Percentiles rank a stretch among this genome's conserved stretches.
phyloP scores from a whole-genome alignment of 495 filamentous ascomycete genomes.

The Daldinia childiae region DNA sequence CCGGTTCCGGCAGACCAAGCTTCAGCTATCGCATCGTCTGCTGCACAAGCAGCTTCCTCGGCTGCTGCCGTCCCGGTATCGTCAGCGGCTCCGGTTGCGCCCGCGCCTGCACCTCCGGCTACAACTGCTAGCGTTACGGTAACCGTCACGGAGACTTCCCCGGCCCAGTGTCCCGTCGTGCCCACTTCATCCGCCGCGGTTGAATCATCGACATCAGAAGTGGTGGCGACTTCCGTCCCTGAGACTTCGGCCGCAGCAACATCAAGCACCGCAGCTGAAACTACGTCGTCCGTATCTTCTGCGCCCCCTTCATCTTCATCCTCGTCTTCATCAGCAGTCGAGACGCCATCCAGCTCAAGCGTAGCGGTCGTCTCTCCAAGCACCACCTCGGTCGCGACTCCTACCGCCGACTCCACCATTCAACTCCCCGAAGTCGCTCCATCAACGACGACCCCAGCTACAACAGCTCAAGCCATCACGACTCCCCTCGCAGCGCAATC shows the following conservation, averaged over 20 bases:
- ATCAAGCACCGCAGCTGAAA: conserved; percentile 6
- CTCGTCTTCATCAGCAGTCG: not conserved
- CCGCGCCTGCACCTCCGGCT: not conserved
- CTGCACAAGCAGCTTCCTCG: conserved; percentile 24
- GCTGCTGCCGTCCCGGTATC: not conserved
- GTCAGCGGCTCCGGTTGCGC: conserved; percentile 4
- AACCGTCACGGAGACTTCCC: not conserved
- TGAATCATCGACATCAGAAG: not conserved
- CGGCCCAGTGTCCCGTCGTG: not conserved
- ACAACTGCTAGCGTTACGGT: not conserved
- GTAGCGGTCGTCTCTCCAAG: no score
- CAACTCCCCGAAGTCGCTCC: conserved; percentile 21
- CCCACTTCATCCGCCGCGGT: conserved; percentile 10
- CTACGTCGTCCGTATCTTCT: conserved; percentile 2
- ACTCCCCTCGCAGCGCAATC: conserved; percentile 29
- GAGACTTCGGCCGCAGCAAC: not conserved
- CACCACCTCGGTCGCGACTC: not conserved
- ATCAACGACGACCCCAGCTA: not conserved
- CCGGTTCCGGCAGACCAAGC: conserved; percentile 28
- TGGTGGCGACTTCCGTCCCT: conserved; percentile 5
- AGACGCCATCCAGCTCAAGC: not conserved
- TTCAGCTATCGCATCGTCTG: conserved; percentile 39
- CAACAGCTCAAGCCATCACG: conserved; percentile 11
- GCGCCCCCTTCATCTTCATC: conserved; percentile 7
- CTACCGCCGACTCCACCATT: conserved; percentile 8